These are phyloP conservation scores for Penicillium taxi DNA, from an alignment of 495 filamentous ascomycete species.

Conservation along the genomic window DNA sequence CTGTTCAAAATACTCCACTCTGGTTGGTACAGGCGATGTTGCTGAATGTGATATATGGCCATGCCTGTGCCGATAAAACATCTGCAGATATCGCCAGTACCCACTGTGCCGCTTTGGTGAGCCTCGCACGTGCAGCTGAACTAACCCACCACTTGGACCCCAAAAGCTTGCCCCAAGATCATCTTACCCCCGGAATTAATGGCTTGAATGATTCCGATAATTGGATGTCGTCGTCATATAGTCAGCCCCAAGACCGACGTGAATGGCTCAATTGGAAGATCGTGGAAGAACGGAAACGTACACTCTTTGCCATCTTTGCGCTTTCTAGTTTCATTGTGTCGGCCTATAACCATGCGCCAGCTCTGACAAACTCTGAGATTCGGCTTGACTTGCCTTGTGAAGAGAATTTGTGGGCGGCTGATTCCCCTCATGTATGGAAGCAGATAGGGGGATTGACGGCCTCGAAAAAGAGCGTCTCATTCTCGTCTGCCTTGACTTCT, in stretches of 20 bases:
- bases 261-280: slow-evolving; percentile 88
- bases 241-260: slow-evolving; percentile 59
- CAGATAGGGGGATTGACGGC: slow-evolving; percentile 61
- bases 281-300: slow-evolving; percentile 87
- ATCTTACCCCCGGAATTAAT: slow-evolving; percentile 19
- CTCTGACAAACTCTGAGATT: slow-evolving; percentile 91
- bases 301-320: slow-evolving; percentile 84
- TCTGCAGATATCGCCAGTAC: slow-evolving; percentile 86
- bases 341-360: slow-evolving; percentile 85
- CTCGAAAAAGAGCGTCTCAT: slow-evolving; percentile 57
- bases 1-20: slow-evolving; percentile 72
- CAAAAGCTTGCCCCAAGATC: slow-evolving; percentile 33
- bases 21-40: slow-evolving; percentile 99
- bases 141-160: slow-evolving; percentile 47
- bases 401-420: slow-evolving; percentile 84
- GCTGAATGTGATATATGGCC: slow-evolving; percentile 90
- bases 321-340: slow-evolving; percentile 86
- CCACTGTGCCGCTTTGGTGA: slow-evolving; percentile 84
- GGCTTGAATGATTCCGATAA: slow-evolving; percentile 15
- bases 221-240: slow-evolving; percentile 27
- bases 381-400: slow-evolving; percentile 86
- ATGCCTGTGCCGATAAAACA: slow-evolving; percentile 87
- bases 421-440: slow-evolving; percentile 69
- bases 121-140: slow-evolving; percentile 79
- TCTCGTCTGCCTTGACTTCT: slow-evolving; percentile 69